These are phyloP conservation scores for Penicillium sp. DNA, from an alignment of 2,329 filamentous ascomycete genomes.

Conservation along the genomic window DNA sequence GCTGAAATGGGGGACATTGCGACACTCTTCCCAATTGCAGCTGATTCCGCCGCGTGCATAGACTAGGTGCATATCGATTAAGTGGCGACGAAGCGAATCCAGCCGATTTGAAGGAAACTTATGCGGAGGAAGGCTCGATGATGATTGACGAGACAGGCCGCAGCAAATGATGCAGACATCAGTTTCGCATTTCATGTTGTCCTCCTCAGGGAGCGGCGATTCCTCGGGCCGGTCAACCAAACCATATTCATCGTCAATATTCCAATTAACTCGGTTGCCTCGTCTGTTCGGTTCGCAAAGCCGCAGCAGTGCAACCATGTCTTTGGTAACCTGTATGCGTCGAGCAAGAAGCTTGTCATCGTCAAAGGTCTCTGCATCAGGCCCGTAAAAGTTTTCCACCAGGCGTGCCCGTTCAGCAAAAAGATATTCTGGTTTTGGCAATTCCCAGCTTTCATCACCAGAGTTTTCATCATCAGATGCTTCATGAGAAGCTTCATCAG, in stretches of 20 bases:
- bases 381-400: slow-evolving; percentile 28
- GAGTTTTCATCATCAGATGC: slow-evolving; percentile 73
- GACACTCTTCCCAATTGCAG: no score
- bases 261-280: slow-evolving; percentile 26
- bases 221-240: slow-evolving; percentile 15
- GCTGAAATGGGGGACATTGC: no score
- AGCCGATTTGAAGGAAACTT: slow-evolving; percentile 22
- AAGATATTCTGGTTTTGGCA: slow-evolving; percentile 22
- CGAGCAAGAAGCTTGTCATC: slow-evolving; percentile 26
- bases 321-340: slow-evolving; percentile 29
- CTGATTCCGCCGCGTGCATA: no score
- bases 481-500: slow-evolving; percentile 45
- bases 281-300: slow-evolving; percentile 25
- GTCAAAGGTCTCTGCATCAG: slow-evolving; percentile 24
- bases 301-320: slow-evolving; percentile 25
- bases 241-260: slow-evolving; percentile 7
- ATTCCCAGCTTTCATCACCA: slow-evolving; percentile 73
- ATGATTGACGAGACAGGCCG: slow-evolving; percentile 21
- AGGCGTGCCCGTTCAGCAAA: slow-evolving; percentile 25
- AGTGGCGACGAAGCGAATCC: slow-evolving; percentile 25
- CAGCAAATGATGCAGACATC: slow-evolving; percentile 29
- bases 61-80: no score
- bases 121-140: slow-evolving; percentile 24
- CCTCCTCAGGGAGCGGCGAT: slow-evolving; percentile 7
- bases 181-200: slow-evolving; percentile 18